A percentile compares a stretch with the other conserved stretches of the same genome.
Conservation (phyloP, 2,329 filamentous ascomycete species). For the Colletotrichum orchidophilum region DNA sequence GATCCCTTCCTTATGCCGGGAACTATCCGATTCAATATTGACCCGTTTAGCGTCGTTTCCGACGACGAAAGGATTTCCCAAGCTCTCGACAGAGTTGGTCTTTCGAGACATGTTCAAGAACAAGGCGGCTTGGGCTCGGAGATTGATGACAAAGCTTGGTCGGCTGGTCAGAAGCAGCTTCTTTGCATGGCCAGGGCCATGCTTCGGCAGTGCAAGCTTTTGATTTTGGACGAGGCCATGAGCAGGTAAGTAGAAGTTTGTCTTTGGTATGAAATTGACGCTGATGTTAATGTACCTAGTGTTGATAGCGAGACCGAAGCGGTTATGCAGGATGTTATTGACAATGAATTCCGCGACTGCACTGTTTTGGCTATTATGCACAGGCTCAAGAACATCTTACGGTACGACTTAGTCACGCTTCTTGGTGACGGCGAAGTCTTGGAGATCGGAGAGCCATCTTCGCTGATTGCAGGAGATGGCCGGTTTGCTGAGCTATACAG, state of each 20-base stretch:
- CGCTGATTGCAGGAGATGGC: no score
- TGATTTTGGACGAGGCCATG: conserved; percentile 23
- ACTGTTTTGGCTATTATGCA: no score
- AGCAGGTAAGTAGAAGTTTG: conserved; percentile 19
- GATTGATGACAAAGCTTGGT: conserved; percentile 7
- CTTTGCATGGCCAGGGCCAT: conserved; percentile 22
- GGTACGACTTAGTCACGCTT: no score
- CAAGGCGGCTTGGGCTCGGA: conserved; percentile 5
- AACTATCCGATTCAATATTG: conserved; percentile 2
- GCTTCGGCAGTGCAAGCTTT: not conserved
- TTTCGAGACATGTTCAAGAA: not conserved
- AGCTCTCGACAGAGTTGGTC: not conserved
- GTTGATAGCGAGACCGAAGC: conserved; percentile 36
- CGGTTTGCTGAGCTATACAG: no score
- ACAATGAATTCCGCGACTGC: conserved; percentile 35
- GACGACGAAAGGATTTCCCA: not conserved
- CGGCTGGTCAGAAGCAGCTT: conserved; percentile 23
- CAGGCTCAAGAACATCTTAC: no score
- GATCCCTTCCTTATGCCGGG: conserved; percentile 13
- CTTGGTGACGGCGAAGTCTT: no score
- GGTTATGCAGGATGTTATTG: conserved; percentile 38
- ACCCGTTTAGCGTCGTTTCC: conserved; percentile 1
- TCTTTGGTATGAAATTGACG: not conserved
- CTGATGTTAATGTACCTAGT: not conserved
- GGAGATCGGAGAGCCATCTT: no score